Evolutionary conservation across 192 early-diverging fungal genomes (phyloP).

Genomic region (Backusella macrospora): DNA sequence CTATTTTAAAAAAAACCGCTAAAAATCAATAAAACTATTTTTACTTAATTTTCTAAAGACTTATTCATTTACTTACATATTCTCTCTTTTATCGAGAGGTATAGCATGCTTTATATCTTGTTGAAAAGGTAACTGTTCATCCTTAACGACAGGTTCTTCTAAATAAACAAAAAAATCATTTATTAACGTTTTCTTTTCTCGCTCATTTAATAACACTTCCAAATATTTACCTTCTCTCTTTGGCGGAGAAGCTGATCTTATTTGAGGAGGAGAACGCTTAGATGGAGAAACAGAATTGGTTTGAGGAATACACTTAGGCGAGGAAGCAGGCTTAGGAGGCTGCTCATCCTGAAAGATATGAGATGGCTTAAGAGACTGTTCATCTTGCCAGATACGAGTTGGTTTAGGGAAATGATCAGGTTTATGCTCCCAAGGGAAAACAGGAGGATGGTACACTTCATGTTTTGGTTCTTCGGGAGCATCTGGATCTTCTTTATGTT

Average conservation of each 20-base stretch:
- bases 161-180: not conserved
- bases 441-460: not conserved
- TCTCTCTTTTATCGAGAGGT: not conserved
- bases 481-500: not conserved
- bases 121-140: not conserved
- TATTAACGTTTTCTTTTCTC: too few relatives aligned
- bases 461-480: not conserved
- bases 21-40: not conserved
- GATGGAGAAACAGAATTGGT: not conserved
- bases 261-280: too few relatives aligned
- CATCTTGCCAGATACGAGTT: constrained; percentile 9
- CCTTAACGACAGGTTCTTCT: not conserved
- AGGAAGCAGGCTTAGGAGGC: too few relatives aligned
- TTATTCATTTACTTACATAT: not conserved
- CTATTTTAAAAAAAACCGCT: not conserved
- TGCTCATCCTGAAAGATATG: not conserved
- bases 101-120: not conserved
- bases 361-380: not conserved
- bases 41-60: too few relatives aligned
- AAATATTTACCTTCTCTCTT: not conserved
- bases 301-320: too few relatives aligned
- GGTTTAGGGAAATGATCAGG: not conserved
- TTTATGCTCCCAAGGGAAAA: constrained; percentile 15
- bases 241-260: not conserved
- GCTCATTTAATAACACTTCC: too few relatives aligned